Evolutionary conservation across 1,139 yeast species (phyloP).

Genomic region (Lodderomyces margitis): DNA sequence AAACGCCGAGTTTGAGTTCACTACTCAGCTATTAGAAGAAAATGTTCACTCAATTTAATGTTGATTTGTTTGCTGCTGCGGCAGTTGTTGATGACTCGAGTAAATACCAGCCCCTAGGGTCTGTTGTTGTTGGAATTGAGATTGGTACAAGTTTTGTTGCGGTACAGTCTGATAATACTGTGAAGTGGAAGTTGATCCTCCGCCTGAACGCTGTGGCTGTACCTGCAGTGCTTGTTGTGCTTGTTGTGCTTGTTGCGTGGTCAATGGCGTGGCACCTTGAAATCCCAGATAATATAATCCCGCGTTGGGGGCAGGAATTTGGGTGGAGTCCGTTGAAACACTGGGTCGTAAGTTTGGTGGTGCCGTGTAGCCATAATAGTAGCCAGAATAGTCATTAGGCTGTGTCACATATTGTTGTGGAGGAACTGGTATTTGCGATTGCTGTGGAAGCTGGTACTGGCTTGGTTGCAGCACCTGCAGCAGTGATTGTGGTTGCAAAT

Average conservation of each 20-base stretch:
- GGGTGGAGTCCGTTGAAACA: conserved; percentile 6
- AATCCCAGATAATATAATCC: conserved; percentile 11
- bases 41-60: too few species aligned
- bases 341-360: conserved; percentile 13
- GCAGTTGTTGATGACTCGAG: conserved; percentile 6
- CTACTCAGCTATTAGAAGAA: too few species aligned
- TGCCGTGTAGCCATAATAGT: conserved; percentile 17
- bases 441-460: conserved; percentile 7
- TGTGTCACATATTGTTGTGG: conserved; percentile 10
- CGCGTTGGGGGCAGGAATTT: conserved; percentile 1
- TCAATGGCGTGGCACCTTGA: conserved; percentile 5
- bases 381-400: conserved; percentile 14
- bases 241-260: neutral
- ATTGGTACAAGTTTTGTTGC: conserved; percentile 5
- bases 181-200: conserved; percentile 6
- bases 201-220: conserved; percentile 4
- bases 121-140: conserved; percentile 7
- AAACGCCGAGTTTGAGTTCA: too few species aligned
- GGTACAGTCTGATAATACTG: neutral
- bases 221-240: conserved; percentile 2
- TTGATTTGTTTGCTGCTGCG: conserved; percentile 7
- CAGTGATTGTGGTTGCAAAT: neutral
- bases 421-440: conserved; percentile 6
- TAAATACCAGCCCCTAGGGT: neutral
- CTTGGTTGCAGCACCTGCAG: neutral